Conservation (phyloP, 257 asterid genomes). For the Solanum bulbocastanum region DNA sequence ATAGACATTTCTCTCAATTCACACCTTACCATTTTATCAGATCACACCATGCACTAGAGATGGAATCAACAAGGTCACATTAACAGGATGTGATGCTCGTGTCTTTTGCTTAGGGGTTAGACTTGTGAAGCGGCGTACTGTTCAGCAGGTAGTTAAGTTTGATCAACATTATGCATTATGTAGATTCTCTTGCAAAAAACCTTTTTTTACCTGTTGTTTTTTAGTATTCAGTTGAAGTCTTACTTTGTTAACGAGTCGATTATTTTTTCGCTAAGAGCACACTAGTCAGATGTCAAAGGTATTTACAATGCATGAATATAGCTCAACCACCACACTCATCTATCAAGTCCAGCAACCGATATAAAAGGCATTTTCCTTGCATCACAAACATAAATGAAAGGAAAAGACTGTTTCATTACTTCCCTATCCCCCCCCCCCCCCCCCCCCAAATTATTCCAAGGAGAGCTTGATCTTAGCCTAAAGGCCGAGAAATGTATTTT, state of each 20-base stretch:
- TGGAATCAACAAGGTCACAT: slow-evolving; percentile 77
- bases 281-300: background rate
- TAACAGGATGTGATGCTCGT: slow-evolving; percentile 90
- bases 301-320: background rate
- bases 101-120: slow-evolving; percentile 87
- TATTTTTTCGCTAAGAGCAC: background rate
- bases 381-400: background rate
- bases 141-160: slow-evolving; percentile 47
- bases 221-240: background rate
- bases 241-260: background rate
- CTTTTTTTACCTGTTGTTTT: background rate
- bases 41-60: slow-evolving; percentile 85
- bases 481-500: background rate
- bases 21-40: slow-evolving; percentile 36
- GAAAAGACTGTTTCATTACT: background rate
- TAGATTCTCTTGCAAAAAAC: background rate
- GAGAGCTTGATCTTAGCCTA: background rate
- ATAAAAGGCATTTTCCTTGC: background rate
- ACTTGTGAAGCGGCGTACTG: slow-evolving; percentile 80
- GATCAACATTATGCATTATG: background rate
- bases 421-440: background rate
- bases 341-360: background rate
- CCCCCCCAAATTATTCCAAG: background rate
- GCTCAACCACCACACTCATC: background rate
- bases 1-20: slow-evolving; percentile 12